phyloP scores from a whole-genome alignment of 2,329 filamentous ascomycete species.

The Beauveria brongniartii region DNA sequence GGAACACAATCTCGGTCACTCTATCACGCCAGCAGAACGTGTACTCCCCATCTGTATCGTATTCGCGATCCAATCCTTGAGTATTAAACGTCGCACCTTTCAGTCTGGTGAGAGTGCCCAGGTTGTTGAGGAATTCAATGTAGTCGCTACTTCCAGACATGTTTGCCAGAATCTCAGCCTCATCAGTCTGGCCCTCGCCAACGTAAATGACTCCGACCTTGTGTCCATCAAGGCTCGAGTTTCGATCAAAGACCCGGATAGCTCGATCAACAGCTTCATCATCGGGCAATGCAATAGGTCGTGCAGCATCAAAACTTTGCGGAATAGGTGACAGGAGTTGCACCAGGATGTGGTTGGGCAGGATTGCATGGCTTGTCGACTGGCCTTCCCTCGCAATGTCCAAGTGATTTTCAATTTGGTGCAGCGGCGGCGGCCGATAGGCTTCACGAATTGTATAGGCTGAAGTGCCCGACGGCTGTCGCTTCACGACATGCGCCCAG shows the following conservation, averaged over 20 bases:
- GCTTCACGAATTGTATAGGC: constrained; percentile 52
- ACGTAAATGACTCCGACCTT: constrained; percentile 95
- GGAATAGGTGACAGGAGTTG: constrained; percentile 59
- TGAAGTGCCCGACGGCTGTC: constrained; percentile 61
- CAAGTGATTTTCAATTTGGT: constrained; percentile 42
- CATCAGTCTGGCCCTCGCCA: constrained; percentile 73
- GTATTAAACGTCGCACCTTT: constrained; percentile 85
- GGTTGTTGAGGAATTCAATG: constrained; percentile 69
- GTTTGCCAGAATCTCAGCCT: constrained; percentile 80
- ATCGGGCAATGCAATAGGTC: constrained; percentile 67
- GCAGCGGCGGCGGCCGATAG: constrained; percentile 49
- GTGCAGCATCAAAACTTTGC: constrained; percentile 48
- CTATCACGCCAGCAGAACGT: constrained; percentile 93
- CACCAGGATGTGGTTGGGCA: constrained; percentile 68
- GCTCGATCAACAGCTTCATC: constrained; percentile 64
- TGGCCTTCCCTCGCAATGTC: constrained; percentile 43
- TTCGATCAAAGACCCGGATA: constrained; percentile 75
- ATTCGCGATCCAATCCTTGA: constrained; percentile 74
- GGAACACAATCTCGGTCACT: constrained; percentile 91
- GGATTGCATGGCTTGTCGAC: constrained; percentile 48
- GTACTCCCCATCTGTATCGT: constrained; percentile 75
- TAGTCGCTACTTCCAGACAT: constrained; percentile 82
- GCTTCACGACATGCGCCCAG: constrained; percentile 62
- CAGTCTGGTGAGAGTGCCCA: constrained; percentile 75
- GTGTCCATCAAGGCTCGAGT: constrained; percentile 85